These are phyloP conservation scores for Colletotrichum coccodes DNA, from an alignment of 2,329 filamentous ascomycete species.

Conservation along the genomic window DNA sequence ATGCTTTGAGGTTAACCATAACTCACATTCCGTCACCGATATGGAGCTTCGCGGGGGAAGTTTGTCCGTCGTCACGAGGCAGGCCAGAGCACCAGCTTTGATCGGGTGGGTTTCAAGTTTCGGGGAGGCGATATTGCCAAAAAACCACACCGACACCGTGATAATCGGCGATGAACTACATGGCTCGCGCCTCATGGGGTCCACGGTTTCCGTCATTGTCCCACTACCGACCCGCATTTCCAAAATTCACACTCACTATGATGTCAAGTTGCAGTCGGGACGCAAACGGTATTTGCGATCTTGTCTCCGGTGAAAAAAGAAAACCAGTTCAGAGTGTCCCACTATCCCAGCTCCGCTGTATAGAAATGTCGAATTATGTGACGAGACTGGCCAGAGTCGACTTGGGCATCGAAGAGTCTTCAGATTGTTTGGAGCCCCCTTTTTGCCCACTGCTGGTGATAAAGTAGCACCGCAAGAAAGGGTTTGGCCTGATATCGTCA, in stretches of 20 bases:
- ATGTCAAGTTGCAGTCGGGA: slow-evolving; percentile 21
- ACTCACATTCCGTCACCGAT: neutral
- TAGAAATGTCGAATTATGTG: neutral
- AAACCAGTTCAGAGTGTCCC: neutral
- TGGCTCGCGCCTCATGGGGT: slow-evolving; percentile 5
- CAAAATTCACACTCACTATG: neutral
- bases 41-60: neutral
- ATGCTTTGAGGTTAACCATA: too few relatives aligned
- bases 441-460: neutral
- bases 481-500: slow-evolving; percentile 20
- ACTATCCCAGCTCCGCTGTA: neutral
- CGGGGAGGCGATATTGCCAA: neutral
- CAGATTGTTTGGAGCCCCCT: neutral
- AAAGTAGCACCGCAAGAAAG: neutral
- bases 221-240: slow-evolving; percentile 23
- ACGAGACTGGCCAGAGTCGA: neutral
- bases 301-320: neutral
- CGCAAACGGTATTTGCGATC: neutral
- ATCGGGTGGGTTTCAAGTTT: neutral
- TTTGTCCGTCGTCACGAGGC: neutral
- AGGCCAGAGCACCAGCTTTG: neutral
- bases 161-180: slow-evolving; percentile 11
- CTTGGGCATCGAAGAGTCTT: neutral
- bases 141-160: neutral
- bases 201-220: slow-evolving; percentile 30